Evolutionary conservation across 169 alveolate species (phyloP).

Genomic region (Amoebophrya sp.): DNA sequence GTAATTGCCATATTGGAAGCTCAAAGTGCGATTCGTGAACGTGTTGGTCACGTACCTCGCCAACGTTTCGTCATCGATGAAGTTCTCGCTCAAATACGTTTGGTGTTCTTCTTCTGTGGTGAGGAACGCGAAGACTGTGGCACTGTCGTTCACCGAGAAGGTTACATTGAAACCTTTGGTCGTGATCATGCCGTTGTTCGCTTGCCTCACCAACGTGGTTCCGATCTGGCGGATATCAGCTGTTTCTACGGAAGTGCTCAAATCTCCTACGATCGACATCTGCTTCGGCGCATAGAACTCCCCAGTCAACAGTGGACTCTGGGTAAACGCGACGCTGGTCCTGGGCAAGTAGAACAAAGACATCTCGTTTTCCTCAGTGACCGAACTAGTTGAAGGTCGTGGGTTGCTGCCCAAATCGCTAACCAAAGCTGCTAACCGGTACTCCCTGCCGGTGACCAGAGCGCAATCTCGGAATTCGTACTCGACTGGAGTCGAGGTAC

Average conservation of each 20-base stretch:
- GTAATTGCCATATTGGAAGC: neutral
- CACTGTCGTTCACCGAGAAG: neutral
- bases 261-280: neutral
- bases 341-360: neutral
- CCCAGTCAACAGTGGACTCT: neutral
- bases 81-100: neutral
- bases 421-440: neutral
- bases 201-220: neutral
- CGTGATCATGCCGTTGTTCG: neutral
- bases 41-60: constrained; percentile 16
- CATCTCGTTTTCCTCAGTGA: neutral
- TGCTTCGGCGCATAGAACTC: neutral
- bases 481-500: neutral
- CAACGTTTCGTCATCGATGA: neutral
- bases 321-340: neutral
- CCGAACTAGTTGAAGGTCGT: too few species aligned
- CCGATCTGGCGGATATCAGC: neutral
- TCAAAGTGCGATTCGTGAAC: neutral
- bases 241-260: neutral
- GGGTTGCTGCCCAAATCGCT: neutral
- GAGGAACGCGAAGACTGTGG: neutral
- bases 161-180: neutral
- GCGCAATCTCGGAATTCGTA: neutral
- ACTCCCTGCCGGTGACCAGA: neutral
- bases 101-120: neutral